phyloP scores from a whole-genome alignment of 495 filamentous ascomycete species.

The Mycothermus thermophilus region DNA sequence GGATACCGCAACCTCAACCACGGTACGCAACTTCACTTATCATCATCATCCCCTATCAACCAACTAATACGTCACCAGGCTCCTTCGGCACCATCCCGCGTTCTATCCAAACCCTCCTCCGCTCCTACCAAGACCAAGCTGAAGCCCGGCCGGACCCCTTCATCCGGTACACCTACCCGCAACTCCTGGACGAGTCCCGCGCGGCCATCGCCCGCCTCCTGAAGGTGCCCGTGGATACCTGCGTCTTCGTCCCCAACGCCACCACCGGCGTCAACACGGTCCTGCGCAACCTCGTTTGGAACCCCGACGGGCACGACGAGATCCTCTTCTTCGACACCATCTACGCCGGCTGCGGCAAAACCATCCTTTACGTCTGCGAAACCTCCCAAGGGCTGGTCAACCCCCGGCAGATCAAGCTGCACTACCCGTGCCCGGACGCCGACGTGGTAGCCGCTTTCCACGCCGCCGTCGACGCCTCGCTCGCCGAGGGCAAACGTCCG shows the following conservation, averaged over 20 bases:
- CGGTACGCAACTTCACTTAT: conserved; percentile 33
- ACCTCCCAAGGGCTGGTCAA: conserved; percentile 22
- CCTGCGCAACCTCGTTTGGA: conserved; percentile 52
- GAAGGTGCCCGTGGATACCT: conserved; percentile 43
- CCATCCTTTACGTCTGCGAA: conserved; percentile 55
- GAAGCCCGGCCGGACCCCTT: conserved; percentile 62
- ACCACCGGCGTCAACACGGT: conserved; percentile 71
- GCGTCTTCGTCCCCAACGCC: conserved; percentile 72
- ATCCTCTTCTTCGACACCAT: conserved; percentile 60
- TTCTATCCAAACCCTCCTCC: conserved; percentile 42
- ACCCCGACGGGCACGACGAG: conserved; percentile 38
- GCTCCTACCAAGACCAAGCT: conserved; percentile 40
- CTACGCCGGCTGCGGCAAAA: conserved; percentile 63
- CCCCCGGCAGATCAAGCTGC: conserved; percentile 23
- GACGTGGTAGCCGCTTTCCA: conserved; percentile 42
- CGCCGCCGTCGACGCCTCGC: conserved; percentile 29
- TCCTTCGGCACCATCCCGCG: conserved; percentile 68
- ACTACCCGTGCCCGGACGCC: conserved; percentile 47
- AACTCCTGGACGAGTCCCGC: conserved; percentile 49
- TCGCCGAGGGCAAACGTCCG: conserved; percentile 30
- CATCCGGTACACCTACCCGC: conserved; percentile 47
- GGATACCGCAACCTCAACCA: conserved; percentile 68
- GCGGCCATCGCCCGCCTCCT: conserved; percentile 48
- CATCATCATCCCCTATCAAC: not conserved
- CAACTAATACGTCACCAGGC: too few species aligned